Evolutionary conservation across 768 basidiomycete genomes (phyloP).

Genomic region (Cystoderma amianthinum): DNA sequence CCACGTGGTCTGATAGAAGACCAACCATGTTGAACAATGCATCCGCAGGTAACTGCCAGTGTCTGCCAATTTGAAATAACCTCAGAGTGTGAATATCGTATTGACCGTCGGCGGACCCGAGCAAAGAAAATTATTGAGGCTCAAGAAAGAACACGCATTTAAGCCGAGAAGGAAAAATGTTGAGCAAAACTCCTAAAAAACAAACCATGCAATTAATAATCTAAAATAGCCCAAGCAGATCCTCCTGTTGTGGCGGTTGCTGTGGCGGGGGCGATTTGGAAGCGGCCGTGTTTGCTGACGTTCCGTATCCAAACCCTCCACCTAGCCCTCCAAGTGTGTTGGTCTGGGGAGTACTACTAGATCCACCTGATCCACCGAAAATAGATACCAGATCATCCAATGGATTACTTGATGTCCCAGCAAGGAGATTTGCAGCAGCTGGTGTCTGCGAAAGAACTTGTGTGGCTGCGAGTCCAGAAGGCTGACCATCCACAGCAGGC

Average conservation of each 20-base stretch:
- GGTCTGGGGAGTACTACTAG: conserved; percentile 8
- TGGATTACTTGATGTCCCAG: conserved; percentile 81
- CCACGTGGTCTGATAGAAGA: too few species aligned
- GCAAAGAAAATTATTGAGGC: too few species aligned
- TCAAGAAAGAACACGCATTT: neutral
- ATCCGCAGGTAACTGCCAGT: too few species aligned
- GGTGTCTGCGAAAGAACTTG: conserved; percentile 65
- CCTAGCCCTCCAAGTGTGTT: conserved; percentile 5
- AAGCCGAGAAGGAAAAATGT: conserved; percentile 5
- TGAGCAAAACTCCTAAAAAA: conserved; percentile 5
- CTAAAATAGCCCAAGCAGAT: conserved; percentile 48
- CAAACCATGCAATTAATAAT: conserved; percentile 1
- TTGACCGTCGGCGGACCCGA: too few species aligned
- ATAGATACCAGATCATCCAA: conserved; percentile 92
- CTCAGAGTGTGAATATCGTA: too few species aligned
- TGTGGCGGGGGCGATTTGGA: conserved; percentile 15
- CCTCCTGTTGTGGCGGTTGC: conserved; percentile 32
- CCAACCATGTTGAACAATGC: too few species aligned
- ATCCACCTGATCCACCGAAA: conserved; percentile 53
- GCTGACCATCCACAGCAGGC: conserved; percentile 50
- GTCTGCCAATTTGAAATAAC: too few species aligned
- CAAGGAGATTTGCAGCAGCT: conserved; percentile 66
- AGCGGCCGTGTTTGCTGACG: conserved; percentile 11
- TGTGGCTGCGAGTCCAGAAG: conserved; percentile 75
- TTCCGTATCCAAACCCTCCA: conserved; percentile 11